These are phyloP conservation scores for Lachancea fermentati DNA, from an alignment of 805 yeast species.

Conservation along the genomic window DNA sequence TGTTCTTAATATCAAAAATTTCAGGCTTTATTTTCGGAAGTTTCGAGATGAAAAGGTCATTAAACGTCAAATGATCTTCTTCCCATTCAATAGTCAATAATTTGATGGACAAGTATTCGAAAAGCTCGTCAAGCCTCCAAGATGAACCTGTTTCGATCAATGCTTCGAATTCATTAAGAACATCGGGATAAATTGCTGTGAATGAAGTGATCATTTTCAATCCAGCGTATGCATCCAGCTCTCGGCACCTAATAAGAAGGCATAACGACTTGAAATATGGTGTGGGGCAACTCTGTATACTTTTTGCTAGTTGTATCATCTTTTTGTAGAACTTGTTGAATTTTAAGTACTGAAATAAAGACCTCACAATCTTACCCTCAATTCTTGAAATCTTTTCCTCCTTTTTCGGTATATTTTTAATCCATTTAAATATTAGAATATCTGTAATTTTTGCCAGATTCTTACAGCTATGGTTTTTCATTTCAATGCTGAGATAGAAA, in stretches of 20 bases:
- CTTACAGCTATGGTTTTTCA: constrained; percentile 26
- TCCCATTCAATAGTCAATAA: constrained; percentile 12
- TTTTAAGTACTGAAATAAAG: constrained; percentile 21
- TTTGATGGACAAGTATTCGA: constrained; percentile 9
- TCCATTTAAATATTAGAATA: constrained; percentile 32
- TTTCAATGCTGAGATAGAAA: constrained; percentile 33
- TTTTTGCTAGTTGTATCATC: constrained; percentile 10
- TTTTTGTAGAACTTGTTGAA: constrained; percentile 25
- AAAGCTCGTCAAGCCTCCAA: constrained; percentile 12
- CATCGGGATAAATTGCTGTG: not conserved
- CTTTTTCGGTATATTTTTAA: constrained; percentile 6
- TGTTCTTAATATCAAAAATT: constrained; percentile 24
- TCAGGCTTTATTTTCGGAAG: constrained; percentile 17
- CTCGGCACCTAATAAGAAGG: constrained; percentile 8
- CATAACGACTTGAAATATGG: constrained; percentile 11
- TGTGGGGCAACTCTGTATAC: constrained; percentile 3
- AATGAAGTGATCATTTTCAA: constrained; percentile 15
- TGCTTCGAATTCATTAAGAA: not conserved
- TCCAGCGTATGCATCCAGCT: constrained; percentile 13
- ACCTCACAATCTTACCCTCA: constrained; percentile 21
- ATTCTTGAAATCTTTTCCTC: constrained; percentile 14
- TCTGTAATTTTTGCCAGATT: constrained; percentile 31
- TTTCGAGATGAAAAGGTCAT: constrained; percentile 14
- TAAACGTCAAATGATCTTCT: constrained; percentile 14
- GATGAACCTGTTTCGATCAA: constrained; percentile 2